Evolutionary conservation across 2,329 filamentous ascomycete genomes (phyloP).

Genomic region (Karstenula rhodostoma): DNA sequence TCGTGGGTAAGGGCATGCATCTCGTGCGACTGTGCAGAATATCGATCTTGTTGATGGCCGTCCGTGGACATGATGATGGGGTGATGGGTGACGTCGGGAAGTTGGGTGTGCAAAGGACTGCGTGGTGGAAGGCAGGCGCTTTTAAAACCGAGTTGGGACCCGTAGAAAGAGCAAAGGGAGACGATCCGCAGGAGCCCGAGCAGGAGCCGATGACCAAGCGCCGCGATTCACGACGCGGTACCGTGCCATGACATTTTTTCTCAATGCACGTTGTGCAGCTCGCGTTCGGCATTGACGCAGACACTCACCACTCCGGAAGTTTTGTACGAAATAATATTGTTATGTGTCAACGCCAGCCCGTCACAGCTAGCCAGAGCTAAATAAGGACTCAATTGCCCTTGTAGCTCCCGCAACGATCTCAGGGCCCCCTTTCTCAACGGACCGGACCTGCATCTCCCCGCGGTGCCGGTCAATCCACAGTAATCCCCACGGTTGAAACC

Average conservation of each 20-base stretch:
- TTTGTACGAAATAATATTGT: not conserved
- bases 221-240: not conserved
- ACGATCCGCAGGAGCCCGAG: not conserved
- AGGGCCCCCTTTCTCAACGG: not conserved
- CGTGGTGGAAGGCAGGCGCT: not conserved
- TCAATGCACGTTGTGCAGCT: not conserved
- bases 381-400: not conserved
- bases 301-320: not conserved
- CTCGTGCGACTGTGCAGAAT: constrained; percentile 9
- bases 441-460: constrained; percentile 10
- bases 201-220: not conserved
- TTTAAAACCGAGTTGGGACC: not conserved
- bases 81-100: not conserved
- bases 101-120: not conserved
- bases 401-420: constrained; percentile 6
- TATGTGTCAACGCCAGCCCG: constrained; percentile 8
- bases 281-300: constrained; percentile 10
- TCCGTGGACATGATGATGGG: constrained; percentile 8
- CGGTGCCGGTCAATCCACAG: not conserved
- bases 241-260: constrained; percentile 4
- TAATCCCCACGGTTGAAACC: not conserved
- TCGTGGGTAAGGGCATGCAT: constrained; percentile 6
- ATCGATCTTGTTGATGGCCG: not conserved
- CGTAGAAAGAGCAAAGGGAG: not conserved
- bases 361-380: constrained; percentile 3